Base-by-base conservation (phyloP, 768 basidiomycete species). In the Xanthoconium purpureum region DNA sequence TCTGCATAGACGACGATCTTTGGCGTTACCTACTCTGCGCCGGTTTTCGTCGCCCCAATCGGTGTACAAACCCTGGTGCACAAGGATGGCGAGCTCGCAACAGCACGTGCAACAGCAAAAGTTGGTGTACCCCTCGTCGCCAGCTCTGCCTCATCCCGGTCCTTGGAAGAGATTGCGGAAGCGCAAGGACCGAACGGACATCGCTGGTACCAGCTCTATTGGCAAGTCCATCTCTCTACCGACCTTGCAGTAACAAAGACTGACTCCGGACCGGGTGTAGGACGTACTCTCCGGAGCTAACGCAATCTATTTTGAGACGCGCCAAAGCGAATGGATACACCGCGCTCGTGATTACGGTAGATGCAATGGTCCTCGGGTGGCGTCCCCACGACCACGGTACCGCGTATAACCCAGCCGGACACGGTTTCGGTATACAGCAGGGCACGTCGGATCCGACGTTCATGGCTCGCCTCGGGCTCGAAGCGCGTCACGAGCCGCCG, bases 1-100 rank as follows among this genome's bases (percentile, higher is more conserved):
- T 52, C 42, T 11, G 39, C 1, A 20, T 47, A 88, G 87, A 85
- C 83, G 2, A 86, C 82, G 15, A 73, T 89, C 78, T 46, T 83
- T 79, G 63, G 82, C 9, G 5, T 47, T 6, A 47, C 46, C 13
- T 8, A 47, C 11, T 32, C 46, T 35, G 32, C 68, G 33, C 83
- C 84, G 0, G 71, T 84, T 38, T 67, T 80, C 20, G 75, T 85
- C 55, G 83, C 81, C 0, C 82, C 83, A 0, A 77, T 85, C 42
- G 82, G 84, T 3, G 78, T 82, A 56, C 83, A 81, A 61, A 78
- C 76, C 56, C 64, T 84, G 15, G 79, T 81, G 65, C 71, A 74
- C 17, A 73, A 70, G 0, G 58, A 60, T 14, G 80, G 73, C 8
- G 83, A 84, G 59, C 63, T 78, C 13, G 79, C 73, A 0, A 71